Percentiles rank a stretch among this genome's conserved stretches.
These are phyloP conservation scores for Xylaria flabelliformis DNA, from an alignment of 495 filamentous ascomycete genomes.

Conservation along the genomic window DNA sequence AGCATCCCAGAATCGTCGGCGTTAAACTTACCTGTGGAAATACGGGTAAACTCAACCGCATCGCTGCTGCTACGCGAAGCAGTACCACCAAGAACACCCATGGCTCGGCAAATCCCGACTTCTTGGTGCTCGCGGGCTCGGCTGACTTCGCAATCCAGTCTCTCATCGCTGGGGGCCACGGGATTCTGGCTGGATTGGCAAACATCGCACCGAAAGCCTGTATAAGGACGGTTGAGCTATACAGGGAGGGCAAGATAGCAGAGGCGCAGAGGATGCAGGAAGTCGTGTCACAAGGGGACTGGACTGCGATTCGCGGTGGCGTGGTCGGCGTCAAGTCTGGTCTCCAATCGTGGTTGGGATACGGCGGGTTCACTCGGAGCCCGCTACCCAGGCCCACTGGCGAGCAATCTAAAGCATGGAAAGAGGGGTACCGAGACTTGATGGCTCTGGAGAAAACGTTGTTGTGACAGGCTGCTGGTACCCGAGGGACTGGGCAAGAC, in stretches of 20 bases:
- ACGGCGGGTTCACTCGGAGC: constrained; percentile 68
- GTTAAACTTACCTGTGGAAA: constrained; percentile 90
- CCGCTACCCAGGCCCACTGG: constrained; percentile 64
- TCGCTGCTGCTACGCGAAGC: constrained; percentile 51
- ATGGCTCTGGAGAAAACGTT: constrained; percentile 64
- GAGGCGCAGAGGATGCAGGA: constrained; percentile 76
- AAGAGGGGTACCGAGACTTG: constrained; percentile 74
- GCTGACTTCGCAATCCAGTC: constrained; percentile 87
- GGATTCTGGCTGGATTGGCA: constrained; percentile 81
- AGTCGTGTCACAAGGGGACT: constrained; percentile 74
- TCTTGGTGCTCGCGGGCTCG: constrained; percentile 82
- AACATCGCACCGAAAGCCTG: constrained; percentile 79
- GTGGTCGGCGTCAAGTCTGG: constrained; percentile 85
- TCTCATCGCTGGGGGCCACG: constrained; percentile 73
- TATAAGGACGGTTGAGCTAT: constrained; percentile 75
- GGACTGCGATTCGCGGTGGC: constrained; percentile 79
- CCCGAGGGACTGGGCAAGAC: constrained; percentile 17
- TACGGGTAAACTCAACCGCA: constrained; percentile 82
- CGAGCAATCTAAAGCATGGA: constrained; percentile 63
- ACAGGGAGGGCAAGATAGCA: constrained; percentile 67
- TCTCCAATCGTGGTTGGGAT: constrained; percentile 77
- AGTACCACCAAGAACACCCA: background rate
- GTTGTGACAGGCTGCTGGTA: constrained; percentile 24
- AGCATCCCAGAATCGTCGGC: constrained; percentile 78
- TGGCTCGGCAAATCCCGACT: constrained; percentile 61